phyloP scores from a whole-genome alignment of 257 asterid species.

The Przewalskia tangutica region DNA sequence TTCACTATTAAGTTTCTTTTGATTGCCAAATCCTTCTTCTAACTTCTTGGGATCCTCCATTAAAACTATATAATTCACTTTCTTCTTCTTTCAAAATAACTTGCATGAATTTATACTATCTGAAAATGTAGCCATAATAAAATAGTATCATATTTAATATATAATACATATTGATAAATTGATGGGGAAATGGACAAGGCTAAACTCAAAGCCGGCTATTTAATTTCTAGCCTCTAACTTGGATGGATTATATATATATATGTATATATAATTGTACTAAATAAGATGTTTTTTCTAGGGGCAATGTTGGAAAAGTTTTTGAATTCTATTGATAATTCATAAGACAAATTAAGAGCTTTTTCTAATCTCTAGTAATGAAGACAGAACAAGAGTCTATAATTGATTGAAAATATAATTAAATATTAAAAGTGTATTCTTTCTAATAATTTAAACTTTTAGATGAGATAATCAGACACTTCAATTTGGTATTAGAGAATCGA shows the following conservation, averaged over 20 bases:
- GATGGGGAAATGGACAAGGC: not conserved
- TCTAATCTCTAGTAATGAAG: not conserved
- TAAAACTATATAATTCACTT: not conserved
- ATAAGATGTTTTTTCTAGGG: no score
- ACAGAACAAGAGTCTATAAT: not conserved
- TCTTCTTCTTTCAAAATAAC: not conserved
- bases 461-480: no score
- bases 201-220: not conserved
- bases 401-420: not conserved
- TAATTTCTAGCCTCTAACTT: not conserved
- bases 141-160: no score
- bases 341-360: not conserved
- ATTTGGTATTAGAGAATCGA: no score
- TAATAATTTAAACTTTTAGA: no score
- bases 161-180: not conserved
- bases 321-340: not conserved
- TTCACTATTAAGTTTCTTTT: not conserved
- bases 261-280: no score
- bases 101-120: not conserved
- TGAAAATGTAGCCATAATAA: not conserved
- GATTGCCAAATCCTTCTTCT: slow-evolving; percentile 37
- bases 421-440: no score
- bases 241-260: no score
- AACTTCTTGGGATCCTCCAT: slow-evolving; percentile 43
- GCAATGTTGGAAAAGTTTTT: not conserved